phyloP scores from a whole-genome alignment of 140 eudicot genomes.

The Anethum foeniculum region DNA sequence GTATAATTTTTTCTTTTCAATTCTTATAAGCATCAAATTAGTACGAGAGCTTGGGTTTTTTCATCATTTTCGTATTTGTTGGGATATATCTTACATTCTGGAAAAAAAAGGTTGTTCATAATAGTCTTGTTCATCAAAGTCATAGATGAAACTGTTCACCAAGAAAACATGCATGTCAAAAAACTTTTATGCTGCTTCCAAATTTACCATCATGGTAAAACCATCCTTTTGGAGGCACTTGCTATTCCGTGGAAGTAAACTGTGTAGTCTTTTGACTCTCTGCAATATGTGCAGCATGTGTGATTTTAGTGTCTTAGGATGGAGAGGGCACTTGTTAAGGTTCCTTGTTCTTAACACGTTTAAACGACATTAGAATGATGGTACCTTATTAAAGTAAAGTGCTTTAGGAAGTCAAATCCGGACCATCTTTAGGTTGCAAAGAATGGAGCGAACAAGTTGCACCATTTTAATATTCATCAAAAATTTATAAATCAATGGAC shows the following conservation, averaged over 20 bases:
- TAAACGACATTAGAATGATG: neutral
- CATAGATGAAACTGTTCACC: neutral
- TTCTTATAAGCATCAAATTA: neutral
- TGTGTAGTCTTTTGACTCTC: neutral
- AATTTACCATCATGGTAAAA: too few relatives aligned
- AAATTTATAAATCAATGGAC: neutral
- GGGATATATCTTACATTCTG: neutral
- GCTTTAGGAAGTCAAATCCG: neutral
- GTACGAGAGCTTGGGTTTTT: neutral
- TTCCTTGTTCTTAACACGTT: neutral
- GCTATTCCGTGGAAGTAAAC: neutral
- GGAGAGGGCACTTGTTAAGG: neutral
- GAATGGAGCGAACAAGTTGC: neutral
- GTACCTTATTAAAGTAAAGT: neutral
- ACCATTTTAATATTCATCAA: neutral
- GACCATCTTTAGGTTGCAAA: too few relatives aligned
- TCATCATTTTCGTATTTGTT: neutral
- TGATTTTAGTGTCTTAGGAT: neutral
- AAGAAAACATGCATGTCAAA: neutral
- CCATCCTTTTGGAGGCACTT: neutral
- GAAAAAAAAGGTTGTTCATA: neutral
- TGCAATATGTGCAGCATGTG: neutral
- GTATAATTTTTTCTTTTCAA: neutral
- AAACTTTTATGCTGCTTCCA: neutral
- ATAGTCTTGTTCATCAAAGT: neutral